A percentile compares a stretch with the other conserved stretches of the same genome.
phyloP scores from a whole-genome alignment of 2,329 filamentous ascomycete genomes.

The Ilyonectria destructans region DNA sequence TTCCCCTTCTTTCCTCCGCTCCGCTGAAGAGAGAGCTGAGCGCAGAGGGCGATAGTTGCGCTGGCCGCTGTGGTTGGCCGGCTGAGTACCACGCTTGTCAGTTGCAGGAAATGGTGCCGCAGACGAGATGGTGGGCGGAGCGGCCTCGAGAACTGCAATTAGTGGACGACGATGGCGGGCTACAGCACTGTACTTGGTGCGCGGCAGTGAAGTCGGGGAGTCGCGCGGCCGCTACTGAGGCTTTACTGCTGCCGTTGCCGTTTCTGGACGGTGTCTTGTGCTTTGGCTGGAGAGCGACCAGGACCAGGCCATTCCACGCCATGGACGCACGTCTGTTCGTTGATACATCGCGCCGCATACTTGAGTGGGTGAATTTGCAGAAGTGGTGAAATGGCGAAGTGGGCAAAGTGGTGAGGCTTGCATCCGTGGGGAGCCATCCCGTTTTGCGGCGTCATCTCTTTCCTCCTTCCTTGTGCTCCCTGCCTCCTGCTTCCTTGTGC shows the following conservation, averaged over 20 bases:
- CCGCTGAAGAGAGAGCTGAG: slow-evolving; percentile 6
- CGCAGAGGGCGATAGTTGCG: neutral
- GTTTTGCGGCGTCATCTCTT: slow-evolving; percentile 30
- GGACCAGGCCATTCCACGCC: slow-evolving; percentile 9
- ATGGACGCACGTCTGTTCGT: slow-evolving; percentile 1
- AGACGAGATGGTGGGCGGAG: slow-evolving; percentile 7
- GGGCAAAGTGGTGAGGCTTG: slow-evolving; percentile 16
- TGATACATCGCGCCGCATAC: neutral
- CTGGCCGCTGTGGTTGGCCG: slow-evolving; percentile 1
- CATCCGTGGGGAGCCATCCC: slow-evolving; percentile 18
- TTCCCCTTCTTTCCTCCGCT: neutral
- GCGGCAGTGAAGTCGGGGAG: slow-evolving; percentile 25
- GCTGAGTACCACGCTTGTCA: slow-evolving; percentile 15
- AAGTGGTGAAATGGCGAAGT: slow-evolving; percentile 10
- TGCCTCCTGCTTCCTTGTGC: slow-evolving; percentile 7
- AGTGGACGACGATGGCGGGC: slow-evolving; percentile 4
- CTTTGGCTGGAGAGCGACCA: slow-evolving; percentile 16
- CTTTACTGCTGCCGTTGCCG: slow-evolving; percentile 18
- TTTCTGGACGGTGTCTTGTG: slow-evolving; percentile 14
- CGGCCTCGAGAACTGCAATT: slow-evolving; percentile 1
- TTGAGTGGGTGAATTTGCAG: slow-evolving; percentile 18
- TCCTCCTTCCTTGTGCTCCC: slow-evolving; percentile 19
- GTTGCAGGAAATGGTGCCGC: slow-evolving; percentile 11
- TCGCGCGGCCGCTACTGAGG: slow-evolving; percentile 14
- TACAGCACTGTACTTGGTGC: neutral